Evolutionary conservation across 2,329 filamentous ascomycete genomes (phyloP).

Genomic region (Exophiala oligosperma): DNA sequence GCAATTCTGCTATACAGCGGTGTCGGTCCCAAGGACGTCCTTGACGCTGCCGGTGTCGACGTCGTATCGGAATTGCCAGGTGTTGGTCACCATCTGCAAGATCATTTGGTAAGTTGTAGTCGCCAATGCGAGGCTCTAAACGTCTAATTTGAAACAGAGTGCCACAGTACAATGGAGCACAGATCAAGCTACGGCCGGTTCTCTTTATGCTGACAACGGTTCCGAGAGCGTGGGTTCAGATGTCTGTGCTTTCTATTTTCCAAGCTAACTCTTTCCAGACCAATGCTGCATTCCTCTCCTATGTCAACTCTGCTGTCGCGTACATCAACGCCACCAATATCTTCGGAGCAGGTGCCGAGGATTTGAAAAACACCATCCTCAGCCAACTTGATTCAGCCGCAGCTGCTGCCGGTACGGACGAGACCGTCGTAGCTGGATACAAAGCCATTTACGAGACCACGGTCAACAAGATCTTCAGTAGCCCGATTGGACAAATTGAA

Average conservation of each 20-base stretch:
- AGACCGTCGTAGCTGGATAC: slow-evolving; percentile 25
- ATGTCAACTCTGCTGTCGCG: slow-evolving; percentile 24
- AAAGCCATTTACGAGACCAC: slow-evolving; percentile 26
- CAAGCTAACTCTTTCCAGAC: background rate
- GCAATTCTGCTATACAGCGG: slow-evolving; percentile 66
- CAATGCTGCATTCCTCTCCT: slow-evolving; percentile 26
- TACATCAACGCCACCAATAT: slow-evolving; percentile 25
- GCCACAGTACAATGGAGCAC: slow-evolving; percentile 34
- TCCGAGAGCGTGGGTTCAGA: slow-evolving; percentile 31
- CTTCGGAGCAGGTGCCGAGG: slow-evolving; percentile 22
- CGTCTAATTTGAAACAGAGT: slow-evolving; percentile 27
- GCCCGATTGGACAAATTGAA: slow-evolving; percentile 25
- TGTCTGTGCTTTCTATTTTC: slow-evolving; percentile 7
- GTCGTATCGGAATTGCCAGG: slow-evolving; percentile 59
- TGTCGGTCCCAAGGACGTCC: slow-evolving; percentile 58
- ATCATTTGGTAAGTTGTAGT: slow-evolving; percentile 54
- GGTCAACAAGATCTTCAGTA: slow-evolving; percentile 19
- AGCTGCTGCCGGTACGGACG: slow-evolving; percentile 11
- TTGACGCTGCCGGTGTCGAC: slow-evolving; percentile 55
- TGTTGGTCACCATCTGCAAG: slow-evolving; percentile 65
- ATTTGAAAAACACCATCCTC: slow-evolving; percentile 13
- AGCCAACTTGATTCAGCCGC: slow-evolving; percentile 10
- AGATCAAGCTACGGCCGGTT: slow-evolving; percentile 33
- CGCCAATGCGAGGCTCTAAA: background rate
- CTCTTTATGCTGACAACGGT: slow-evolving; percentile 32